Evolutionary conservation across 345 rosid genomes (phyloP).

Genomic region (Sisymbrium altissimum): DNA sequence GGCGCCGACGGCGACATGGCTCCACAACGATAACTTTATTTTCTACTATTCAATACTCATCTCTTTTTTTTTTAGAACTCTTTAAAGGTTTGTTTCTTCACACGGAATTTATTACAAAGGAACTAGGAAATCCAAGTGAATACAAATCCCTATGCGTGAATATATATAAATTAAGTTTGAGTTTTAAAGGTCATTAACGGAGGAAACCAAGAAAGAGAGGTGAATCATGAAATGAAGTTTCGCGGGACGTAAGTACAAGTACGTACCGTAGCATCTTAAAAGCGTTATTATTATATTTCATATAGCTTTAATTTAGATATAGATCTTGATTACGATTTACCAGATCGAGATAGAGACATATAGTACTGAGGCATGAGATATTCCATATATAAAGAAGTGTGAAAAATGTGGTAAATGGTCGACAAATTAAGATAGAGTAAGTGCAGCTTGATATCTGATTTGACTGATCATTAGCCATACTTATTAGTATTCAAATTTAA

Average conservation of each 20-base stretch:
- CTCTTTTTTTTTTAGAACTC: too few species aligned
- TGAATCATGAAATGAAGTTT: constrained; percentile 12
- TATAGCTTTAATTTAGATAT: not conserved
- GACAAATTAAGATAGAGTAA: not conserved
- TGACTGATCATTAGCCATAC: not conserved
- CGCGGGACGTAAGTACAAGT: not conserved
- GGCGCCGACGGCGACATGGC: constrained; percentile 12
- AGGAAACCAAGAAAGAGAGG: not conserved
- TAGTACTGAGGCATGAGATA: not conserved
- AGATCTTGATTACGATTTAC: not conserved
- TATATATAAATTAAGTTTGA: not conserved
- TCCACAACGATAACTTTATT: not conserved
- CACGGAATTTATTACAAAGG: not conserved
- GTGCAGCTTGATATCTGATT: not conserved
- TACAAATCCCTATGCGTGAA: not conserved
- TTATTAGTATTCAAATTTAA: not conserved
- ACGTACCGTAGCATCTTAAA: not conserved
- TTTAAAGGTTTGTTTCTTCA: not conserved
- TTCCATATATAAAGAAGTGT: not conserved
- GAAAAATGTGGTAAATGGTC: not conserved
- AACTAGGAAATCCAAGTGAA: not conserved
- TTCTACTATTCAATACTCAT: not conserved
- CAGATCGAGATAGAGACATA: not conserved
- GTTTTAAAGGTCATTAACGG: not conserved
- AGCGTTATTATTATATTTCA: not conserved